Evolutionary conservation across 1,284 basidiomycete species (phyloP).

Genomic region (Thelephora terrestris): DNA sequence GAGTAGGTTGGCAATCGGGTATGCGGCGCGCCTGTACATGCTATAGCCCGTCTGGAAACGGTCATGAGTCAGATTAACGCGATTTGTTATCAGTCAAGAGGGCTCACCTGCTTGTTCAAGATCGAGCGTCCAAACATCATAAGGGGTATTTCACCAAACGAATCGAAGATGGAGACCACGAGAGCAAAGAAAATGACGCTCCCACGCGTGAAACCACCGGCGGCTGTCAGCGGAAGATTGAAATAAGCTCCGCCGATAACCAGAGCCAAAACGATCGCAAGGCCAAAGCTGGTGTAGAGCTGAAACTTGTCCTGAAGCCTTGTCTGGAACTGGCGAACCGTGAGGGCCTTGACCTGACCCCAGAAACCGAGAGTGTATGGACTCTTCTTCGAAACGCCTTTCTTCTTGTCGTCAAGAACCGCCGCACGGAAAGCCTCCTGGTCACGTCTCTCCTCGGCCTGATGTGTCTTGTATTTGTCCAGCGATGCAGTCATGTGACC

Average conservation of each 20-base stretch:
- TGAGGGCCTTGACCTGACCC: slow-evolving; percentile 66
- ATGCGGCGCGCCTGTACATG: slow-evolving; percentile 72
- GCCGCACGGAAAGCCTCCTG: slow-evolving; percentile 72
- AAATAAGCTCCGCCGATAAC: slow-evolving; percentile 73
- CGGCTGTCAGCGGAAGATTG: slow-evolving; percentile 61
- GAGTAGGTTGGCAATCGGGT: slow-evolving; percentile 64
- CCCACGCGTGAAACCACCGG: slow-evolving; percentile 82
- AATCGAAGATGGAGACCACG: slow-evolving; percentile 66
- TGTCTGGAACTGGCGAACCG: slow-evolving; percentile 69
- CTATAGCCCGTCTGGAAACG: slow-evolving; percentile 60
- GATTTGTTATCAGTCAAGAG: neutral
- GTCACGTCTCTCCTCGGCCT: slow-evolving; percentile 54
- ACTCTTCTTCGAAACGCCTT: slow-evolving; percentile 73
- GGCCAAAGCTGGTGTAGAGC: slow-evolving; percentile 58
- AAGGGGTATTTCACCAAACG: slow-evolving; percentile 67
- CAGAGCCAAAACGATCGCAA: slow-evolving; percentile 53
- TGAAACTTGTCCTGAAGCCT: slow-evolving; percentile 79
- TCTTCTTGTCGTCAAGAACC: slow-evolving; percentile 73
- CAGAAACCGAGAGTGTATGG: slow-evolving; percentile 80
- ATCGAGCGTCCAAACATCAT: slow-evolving; percentile 75
- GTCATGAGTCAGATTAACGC: neutral
- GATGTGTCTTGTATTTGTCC: slow-evolving; percentile 53
- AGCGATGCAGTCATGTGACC: slow-evolving; percentile 40
- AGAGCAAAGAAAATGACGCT: slow-evolving; percentile 73
- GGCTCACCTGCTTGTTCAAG: slow-evolving; percentile 43